These are phyloP conservation scores for Cercophora newfieldiana DNA, from an alignment of 495 filamentous ascomycete genomes.

Conservation along the genomic window DNA sequence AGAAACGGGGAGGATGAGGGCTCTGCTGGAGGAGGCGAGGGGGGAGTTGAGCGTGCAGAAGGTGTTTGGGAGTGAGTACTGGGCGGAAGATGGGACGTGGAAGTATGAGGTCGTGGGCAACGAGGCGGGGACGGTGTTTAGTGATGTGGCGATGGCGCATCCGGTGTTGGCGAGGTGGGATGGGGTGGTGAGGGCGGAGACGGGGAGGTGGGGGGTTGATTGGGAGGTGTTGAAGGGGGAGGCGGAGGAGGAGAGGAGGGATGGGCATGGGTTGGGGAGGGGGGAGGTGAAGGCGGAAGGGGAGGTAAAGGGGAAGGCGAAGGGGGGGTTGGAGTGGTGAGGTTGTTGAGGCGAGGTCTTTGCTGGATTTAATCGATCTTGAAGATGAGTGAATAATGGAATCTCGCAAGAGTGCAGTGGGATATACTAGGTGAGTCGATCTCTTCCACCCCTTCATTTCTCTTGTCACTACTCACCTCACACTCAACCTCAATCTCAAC, in stretches of 20 bases:
- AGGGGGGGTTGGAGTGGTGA: conserved; percentile 30
- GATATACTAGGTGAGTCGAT: background rate
- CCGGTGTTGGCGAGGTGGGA: conserved; percentile 61
- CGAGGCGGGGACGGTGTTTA: conserved; percentile 41
- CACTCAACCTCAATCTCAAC: no score
- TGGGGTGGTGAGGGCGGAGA: conserved; percentile 43
- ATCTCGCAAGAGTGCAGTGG: background rate
- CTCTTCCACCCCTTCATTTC: background rate
- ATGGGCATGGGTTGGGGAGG: conserved; percentile 12
- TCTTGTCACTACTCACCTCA: no score
- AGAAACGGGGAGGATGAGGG: conserved; percentile 29
- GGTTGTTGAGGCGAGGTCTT: no score
- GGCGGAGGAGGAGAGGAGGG: conserved; percentile 15
- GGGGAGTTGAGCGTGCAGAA: conserved; percentile 60
- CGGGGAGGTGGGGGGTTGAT: conserved; percentile 42
- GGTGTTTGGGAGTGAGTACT: conserved; percentile 64
- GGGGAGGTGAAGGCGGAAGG: conserved; percentile 14
- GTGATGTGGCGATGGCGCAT: conserved; percentile 59
- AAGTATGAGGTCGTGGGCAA: conserved; percentile 52
- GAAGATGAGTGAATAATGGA: background rate
- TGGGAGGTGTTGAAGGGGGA: conserved; percentile 35
- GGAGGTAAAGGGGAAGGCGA: conserved; percentile 8
- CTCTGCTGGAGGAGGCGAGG: conserved; percentile 53
- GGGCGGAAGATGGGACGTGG: conserved; percentile 62
- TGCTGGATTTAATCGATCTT: background rate